Conservation (phyloP, 345 rosid genomes). For the Pistacia integerrima region DNA sequence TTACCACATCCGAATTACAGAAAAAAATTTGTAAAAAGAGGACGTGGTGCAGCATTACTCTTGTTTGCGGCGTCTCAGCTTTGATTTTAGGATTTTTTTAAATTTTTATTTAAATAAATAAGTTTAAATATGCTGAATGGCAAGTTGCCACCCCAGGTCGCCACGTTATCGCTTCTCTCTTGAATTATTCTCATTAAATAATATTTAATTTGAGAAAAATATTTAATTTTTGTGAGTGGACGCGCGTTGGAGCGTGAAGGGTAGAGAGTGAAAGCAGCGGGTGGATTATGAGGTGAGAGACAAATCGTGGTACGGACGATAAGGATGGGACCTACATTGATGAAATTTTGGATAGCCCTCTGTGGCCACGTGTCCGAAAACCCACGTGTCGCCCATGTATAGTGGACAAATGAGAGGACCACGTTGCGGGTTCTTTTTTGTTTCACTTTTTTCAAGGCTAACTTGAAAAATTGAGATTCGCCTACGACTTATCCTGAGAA, state of each 20-base stretch:
- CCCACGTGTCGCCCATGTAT: neutral
- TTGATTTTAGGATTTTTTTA: neutral
- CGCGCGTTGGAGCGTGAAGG: neutral
- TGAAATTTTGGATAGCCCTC: neutral
- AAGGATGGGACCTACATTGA: neutral
- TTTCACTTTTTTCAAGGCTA: neutral
- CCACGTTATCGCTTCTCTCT: conserved; percentile 21
- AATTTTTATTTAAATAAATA: neutral
- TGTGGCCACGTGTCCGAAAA: neutral
- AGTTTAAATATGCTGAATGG: neutral
- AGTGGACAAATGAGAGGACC: neutral
- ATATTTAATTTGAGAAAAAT: neutral
- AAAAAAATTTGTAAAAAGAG: no score
- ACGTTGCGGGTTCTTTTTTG: neutral
- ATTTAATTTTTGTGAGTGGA: neutral
- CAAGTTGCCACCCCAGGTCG: conserved; percentile 26
- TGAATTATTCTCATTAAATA: neutral
- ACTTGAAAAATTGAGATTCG: neutral
- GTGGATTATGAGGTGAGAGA: neutral
- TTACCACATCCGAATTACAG: no score
- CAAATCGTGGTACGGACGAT: conserved; percentile 18
- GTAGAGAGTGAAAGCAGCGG: neutral
- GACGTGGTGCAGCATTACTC: no score
- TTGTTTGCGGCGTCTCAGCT: conserved; percentile 20
- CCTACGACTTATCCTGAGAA: conserved; percentile 1